Evolutionary conservation across 2,329 filamentous ascomycete genomes (phyloP), one percentile per base, ranked within the genome.

Genomic region (Pyrenochaeta sp.): DNA sequence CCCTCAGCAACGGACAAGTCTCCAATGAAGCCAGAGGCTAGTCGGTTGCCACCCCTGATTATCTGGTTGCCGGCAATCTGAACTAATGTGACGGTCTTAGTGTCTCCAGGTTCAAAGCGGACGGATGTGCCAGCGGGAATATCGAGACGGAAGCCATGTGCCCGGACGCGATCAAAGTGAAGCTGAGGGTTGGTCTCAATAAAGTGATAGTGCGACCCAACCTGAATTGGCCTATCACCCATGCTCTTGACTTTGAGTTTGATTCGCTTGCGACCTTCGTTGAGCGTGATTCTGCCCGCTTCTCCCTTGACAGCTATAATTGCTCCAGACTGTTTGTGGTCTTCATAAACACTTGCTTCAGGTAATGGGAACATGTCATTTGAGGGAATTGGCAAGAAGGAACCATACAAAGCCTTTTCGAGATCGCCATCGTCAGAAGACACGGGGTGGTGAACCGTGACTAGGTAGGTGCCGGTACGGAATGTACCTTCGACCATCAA

Each of bases 401-500:
- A 93, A 18, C 91, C 91, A 70, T 96, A 97, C 3, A 97, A 77
- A 1, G 93, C 93, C 62, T 86, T 86, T n/a, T 83, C 84, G 22
- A 96, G 78, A 71, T 96, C 86, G 4, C 92, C 93, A 67, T 96
- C 88, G 54, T 96, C 87, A 48, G 85, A 86, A 55, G 85, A 84
- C 71, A 97, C 88, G 18, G 93, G 93, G 67, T 95, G 85, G 73
- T 96, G 90, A 13, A 97, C 90, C 0, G 93, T 97, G 23, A 97
- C 92, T 27, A 97, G 85, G 67, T 96, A 96, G 2, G 92, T 96
- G 41, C 93, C 93, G 6, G 83, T 87, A 19, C 85, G 87, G 67
- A 97, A 97, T 2, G 92, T 97, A 47, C 93, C 93, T 74, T 97
- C 93, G 55, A 97, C 89, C 78, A 95, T 90, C 58, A 97, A 82